Percentiles rank a stretch among this genome's conserved stretches.
Conservation (phyloP, 2,329 filamentous ascomycete genomes). For the Sclerotinia trifoliorum region DNA sequence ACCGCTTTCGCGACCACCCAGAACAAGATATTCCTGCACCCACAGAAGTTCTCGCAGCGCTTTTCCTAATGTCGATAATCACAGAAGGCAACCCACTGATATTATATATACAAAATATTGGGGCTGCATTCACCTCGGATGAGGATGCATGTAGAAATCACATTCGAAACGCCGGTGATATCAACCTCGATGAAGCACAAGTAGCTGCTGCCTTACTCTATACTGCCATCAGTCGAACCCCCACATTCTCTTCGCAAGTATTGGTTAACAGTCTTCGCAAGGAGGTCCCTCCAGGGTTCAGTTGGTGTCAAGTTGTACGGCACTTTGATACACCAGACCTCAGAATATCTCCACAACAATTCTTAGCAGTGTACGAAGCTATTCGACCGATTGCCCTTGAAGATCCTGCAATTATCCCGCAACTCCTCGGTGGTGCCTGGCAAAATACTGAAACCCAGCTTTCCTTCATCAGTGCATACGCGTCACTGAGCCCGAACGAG, state of each 20-base stretch:
- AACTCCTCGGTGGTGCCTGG: conserved; percentile 88
- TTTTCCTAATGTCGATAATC: conserved; percentile 67
- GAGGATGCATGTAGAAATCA: conserved; percentile 62
- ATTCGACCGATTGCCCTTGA: conserved; percentile 70
- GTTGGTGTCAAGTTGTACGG: conserved; percentile 69
- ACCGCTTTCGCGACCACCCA: conserved; percentile 54
- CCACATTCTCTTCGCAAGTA: conserved; percentile 51
- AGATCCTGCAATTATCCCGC: conserved; percentile 75
- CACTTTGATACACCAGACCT: conserved; percentile 79
- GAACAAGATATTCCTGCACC: conserved; percentile 64
- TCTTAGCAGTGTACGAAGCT: conserved; percentile 76
- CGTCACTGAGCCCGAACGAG: conserved; percentile 70
- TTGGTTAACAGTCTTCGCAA: conserved; percentile 63
- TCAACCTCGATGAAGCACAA: conserved; percentile 76
- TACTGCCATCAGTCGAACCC: conserved; percentile 57
- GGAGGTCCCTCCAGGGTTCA: conserved; percentile 62
- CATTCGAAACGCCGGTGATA: conserved; percentile 52
- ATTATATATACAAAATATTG: conserved; percentile 70
- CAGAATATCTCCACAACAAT: conserved; percentile 74
- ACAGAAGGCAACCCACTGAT: conserved; percentile 59
- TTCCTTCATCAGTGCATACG: conserved; percentile 88
- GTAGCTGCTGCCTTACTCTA: conserved; percentile 77
- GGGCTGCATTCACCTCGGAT: conserved; percentile 71
- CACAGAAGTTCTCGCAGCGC: conserved; percentile 65
- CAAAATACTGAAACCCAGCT: conserved; percentile 82